phyloP scores from a whole-genome alignment of 2,329 filamentous ascomycete genomes.

The Dactylellina cionopaga region DNA sequence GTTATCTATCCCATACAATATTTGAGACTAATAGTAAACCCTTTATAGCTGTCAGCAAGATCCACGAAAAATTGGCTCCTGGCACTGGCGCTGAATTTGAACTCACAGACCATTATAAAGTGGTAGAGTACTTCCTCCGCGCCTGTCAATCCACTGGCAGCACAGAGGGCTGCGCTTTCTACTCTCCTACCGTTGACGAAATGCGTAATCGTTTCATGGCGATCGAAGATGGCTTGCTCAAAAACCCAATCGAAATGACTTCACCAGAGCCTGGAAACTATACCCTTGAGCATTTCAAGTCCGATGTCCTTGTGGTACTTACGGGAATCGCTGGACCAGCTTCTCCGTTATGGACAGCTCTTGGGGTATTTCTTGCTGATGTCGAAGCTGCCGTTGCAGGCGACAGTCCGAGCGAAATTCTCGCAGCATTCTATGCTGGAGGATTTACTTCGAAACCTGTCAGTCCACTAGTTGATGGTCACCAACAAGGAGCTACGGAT shows the following conservation, averaged over 20 bases:
- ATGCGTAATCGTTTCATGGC: slow-evolving; percentile 18
- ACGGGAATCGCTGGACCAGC: slow-evolving; percentile 7
- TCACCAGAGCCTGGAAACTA: slow-evolving; percentile 27
- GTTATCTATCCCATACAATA: no score
- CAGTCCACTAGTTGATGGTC: slow-evolving; percentile 31
- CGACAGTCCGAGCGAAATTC: background rate
- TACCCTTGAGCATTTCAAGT: slow-evolving; percentile 27
- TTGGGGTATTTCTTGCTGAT: slow-evolving; percentile 16
- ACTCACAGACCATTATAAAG: slow-evolving; percentile 32
- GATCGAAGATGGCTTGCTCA: slow-evolving; percentile 25
- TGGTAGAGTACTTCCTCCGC: slow-evolving; percentile 37
- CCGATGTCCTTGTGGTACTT: slow-evolving; percentile 12
- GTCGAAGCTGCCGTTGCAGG: slow-evolving; percentile 9
- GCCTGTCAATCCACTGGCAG: slow-evolving; percentile 36
- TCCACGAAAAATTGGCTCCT: slow-evolving; percentile 27
- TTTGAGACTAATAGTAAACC: background rate
- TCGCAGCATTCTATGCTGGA: slow-evolving; percentile 8
- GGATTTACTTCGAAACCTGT: background rate
- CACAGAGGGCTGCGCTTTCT: slow-evolving; percentile 21
- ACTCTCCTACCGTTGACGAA: slow-evolving; percentile 7
- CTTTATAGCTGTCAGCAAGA: slow-evolving; percentile 33
- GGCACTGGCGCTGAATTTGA: slow-evolving; percentile 45
- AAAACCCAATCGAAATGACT: slow-evolving; percentile 12
- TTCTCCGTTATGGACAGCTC: slow-evolving; percentile 10
- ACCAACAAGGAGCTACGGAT: slow-evolving; percentile 28